A percentile compares a stretch with the other conserved stretches of the same genome.
These are phyloP conservation scores for Ailanthus altissimus DNA, from an alignment of 345 rosid genomes.

Conservation along the genomic window DNA sequence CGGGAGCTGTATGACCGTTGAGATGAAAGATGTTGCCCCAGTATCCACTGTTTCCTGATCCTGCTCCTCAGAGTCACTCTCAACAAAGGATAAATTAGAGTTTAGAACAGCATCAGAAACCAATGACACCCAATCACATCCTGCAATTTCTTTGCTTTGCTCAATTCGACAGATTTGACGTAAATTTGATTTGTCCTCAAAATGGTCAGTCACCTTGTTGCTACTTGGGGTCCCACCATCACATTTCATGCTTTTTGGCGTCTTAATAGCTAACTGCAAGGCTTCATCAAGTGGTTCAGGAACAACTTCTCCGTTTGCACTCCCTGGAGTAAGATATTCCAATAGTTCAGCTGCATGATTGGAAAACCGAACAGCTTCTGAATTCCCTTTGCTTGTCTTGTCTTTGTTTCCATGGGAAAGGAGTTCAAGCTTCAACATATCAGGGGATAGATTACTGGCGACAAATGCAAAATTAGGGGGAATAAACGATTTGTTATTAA, in stretches of 20 bases:
- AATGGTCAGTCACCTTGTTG: constrained; percentile 23
- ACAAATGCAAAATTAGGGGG: constrained; percentile 8
- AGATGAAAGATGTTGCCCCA: constrained; percentile 39
- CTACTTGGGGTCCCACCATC: constrained; percentile 30
- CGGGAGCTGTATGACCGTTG: constrained; percentile 38
- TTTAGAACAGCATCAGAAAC: constrained; percentile 39
- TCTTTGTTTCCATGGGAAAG: constrained; percentile 28
- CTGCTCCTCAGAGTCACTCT: constrained; percentile 30
- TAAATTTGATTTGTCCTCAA: constrained; percentile 40
- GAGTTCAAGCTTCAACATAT: constrained; percentile 33
- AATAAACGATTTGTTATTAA: constrained; percentile 7
- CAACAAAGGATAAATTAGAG: constrained; percentile 27
- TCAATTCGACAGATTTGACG: constrained; percentile 35
- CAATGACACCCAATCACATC: constrained; percentile 34
- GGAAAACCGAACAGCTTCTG: constrained; percentile 26
- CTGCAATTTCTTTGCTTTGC: constrained; percentile 33
- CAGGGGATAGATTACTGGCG: constrained; percentile 40
- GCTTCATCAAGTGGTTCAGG: constrained; percentile 30
- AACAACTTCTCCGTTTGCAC: constrained; percentile 24
- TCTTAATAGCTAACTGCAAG: constrained; percentile 34
- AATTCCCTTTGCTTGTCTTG: constrained; percentile 27
- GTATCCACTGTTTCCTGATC: constrained; percentile 31
- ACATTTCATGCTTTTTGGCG: constrained; percentile 34
- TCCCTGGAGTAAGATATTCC: constrained; percentile 23
- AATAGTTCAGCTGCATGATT: constrained; percentile 22